Evolutionary conservation across 2,329 filamentous ascomycete species (phyloP).

Genomic region (Aspergillus candidus): DNA sequence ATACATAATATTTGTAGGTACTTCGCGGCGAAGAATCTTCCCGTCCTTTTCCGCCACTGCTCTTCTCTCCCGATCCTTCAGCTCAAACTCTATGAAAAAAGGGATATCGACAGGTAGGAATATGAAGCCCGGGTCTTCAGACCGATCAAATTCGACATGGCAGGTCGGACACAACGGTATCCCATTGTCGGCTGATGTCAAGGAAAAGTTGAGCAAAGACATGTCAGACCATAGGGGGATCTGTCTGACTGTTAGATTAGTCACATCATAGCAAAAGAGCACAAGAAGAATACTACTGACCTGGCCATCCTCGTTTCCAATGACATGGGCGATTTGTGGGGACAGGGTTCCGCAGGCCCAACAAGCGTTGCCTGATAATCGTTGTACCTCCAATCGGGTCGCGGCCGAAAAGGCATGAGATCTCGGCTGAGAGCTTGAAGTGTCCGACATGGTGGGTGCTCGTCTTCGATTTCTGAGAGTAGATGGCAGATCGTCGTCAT

Average conservation of each 20-base stretch:
- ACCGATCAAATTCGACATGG: slow-evolving; percentile 11
- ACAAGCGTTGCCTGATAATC: too few relatives aligned
- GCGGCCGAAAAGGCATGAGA: too few relatives aligned
- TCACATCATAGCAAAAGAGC: not conserved
- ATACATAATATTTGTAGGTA: slow-evolving; percentile 4
- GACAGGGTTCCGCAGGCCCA: not conserved
- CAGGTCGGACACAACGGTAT: slow-evolving; percentile 15
- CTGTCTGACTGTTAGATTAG: slow-evolving; percentile 1
- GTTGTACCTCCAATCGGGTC: too few relatives aligned
- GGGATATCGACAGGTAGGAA: slow-evolving; percentile 15
- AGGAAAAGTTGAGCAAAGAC: slow-evolving; percentile 3
- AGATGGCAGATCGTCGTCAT: too few relatives aligned
- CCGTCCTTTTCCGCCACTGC: slow-evolving; percentile 1
- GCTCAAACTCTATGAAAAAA: slow-evolving; percentile 17
- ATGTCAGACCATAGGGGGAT: not conserved
- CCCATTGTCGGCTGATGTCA: slow-evolving; percentile 8
- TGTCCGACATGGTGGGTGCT: too few relatives aligned
- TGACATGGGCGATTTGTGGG: not conserved
- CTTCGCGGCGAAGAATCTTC: not conserved
- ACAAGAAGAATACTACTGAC: not conserved
- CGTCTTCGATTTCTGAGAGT: too few relatives aligned
- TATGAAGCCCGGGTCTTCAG: slow-evolving; percentile 9
- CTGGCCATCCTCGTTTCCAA: not conserved
- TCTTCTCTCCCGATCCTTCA: slow-evolving; percentile 5
- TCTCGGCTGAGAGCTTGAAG: too few relatives aligned